Conservation (phyloP, 148 eudicot species). For the Silene latifolia region DNA sequence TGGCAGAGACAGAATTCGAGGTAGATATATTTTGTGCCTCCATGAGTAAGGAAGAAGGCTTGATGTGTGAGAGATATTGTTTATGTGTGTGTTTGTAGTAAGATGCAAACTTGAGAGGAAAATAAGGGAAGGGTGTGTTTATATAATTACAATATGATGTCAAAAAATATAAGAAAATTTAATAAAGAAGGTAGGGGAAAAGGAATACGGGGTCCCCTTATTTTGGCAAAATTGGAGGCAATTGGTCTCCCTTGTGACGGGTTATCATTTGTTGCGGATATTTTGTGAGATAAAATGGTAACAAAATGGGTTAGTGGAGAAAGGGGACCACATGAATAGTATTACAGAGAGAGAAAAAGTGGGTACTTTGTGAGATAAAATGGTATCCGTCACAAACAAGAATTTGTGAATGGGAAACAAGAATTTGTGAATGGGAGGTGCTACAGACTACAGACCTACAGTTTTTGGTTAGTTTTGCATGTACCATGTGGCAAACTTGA, state of each 20-base stretch:
- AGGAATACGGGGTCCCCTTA: not conserved
- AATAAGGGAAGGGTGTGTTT: constrained; percentile 6
- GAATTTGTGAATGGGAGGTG: constrained; percentile 7
- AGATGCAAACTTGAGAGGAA: constrained; percentile 10
- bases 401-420: too few relatives aligned
- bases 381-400: too few relatives aligned
- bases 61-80: not conserved
- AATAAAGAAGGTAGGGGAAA: constrained; percentile 16
- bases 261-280: too few relatives aligned
- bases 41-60: constrained; percentile 6
- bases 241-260: too few relatives aligned
- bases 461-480: not conserved
- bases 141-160: constrained; percentile 24
- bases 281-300: too few relatives aligned
- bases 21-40: constrained; percentile 10
- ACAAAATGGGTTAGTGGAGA: too few relatives aligned
- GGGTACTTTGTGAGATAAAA: too few relatives aligned
- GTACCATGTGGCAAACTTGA: constrained; percentile 29
- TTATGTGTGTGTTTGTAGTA: not conserved
- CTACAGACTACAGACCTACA: too few relatives aligned
- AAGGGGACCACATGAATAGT: too few relatives aligned
- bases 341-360: too few relatives aligned
- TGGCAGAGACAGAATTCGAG: not conserved
- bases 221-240: constrained; percentile 10
- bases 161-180: constrained; percentile 2